Evolutionary conservation across 1,139 yeast genomes (phyloP), one percentile per base, ranked within the genome.

Genomic region (Insectozyma bohioensis): DNA sequence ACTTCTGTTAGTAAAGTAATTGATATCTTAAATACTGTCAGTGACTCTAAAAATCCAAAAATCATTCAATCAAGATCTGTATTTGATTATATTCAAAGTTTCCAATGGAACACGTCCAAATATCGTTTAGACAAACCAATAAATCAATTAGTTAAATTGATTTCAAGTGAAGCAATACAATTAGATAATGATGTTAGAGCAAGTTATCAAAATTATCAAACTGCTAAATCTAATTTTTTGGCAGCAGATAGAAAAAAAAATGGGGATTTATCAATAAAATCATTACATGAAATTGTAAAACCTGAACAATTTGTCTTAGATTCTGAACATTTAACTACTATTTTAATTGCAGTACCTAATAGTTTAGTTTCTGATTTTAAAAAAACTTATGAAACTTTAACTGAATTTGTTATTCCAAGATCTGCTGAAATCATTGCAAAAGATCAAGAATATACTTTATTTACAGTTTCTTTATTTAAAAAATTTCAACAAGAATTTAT

Each of bases 191-290:
- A 92, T 55, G 85, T 92, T 31, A 76, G 87, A 53, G 62, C 76
- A 10, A 68, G 85, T 15, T 84, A 74, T 55, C 77, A 82, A 48
- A 70, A 67, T 43, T 92, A 87, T 61, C 85, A 79, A 49, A 72
- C 78, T 29, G 96, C 97, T 31, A 86, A 83, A 61, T 77, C 95
- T 27, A 85, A 82, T 52, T 72, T 88, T 44, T 74, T 80, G 31
- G 88, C 95, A 9, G 94, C 95, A 20, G 95, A 92, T 59, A 77
- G 97, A 51, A 88, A 88, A 61, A 86, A 84, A 56, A 85, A 84
- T 31, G 99, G 99, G 37, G 96, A 94, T 57, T 72, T 92, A 46
- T 82, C 96, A 7, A 92, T 90, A 40, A 81, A 86, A 56, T 85
- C 96, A 4, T 70, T 92, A 41, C 97, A 90, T 54, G 95, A 87